Evolutionary conservation across 768 basidiomycete species (phyloP), one percentile per base, ranked within the genome.

Genomic region (Hericium alpestre): DNA sequence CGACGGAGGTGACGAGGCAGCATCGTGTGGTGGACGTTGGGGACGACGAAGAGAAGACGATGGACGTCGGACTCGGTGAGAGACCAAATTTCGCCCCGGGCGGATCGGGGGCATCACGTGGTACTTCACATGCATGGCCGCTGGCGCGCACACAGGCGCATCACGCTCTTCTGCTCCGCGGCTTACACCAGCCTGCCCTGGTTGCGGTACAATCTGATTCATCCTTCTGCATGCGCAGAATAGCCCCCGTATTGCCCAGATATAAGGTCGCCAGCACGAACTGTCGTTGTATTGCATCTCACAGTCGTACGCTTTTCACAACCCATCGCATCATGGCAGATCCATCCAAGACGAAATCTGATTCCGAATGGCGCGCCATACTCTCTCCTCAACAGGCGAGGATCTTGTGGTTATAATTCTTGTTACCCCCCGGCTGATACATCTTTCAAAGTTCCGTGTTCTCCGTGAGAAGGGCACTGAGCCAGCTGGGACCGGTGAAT

Each of bases 391-490:
- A 91, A 66, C 93, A 96, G 80, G 91, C 90, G 65, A 32, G 2
- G 32, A 32, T 32, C 32, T 9, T 32, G 32, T 32, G 41, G 77
- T 70, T 25, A 25, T 12, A 15, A 32, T n/a, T 20, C 32, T 38
- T 9, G 50, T 37, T 27, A 18, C 7, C 27, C 16, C 27, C 55
- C 25, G 46, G 40, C 39, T 41, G 51, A 61, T 20, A 32, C 2
- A 3, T 22, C 43, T 11, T 22, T 9, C 16, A 12, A 63, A 95
- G 92, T 97, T 96, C 72, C 79, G 84, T 56, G 76, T 97, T 39
- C 71, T 96, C 12, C 82, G 93, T 51, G 61, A 86, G 74, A 94
- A 96, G 71, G 93, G 89, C 18, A 97, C 94, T 1, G 94, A 97
- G 65, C 65, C 68, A 7, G 72, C 90, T 22, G 81, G 84, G 2